These are phyloP conservation scores for Wickerhamomyces xylosicus DNA, from an alignment of 805 yeast genomes.

Conservation along the genomic window DNA sequence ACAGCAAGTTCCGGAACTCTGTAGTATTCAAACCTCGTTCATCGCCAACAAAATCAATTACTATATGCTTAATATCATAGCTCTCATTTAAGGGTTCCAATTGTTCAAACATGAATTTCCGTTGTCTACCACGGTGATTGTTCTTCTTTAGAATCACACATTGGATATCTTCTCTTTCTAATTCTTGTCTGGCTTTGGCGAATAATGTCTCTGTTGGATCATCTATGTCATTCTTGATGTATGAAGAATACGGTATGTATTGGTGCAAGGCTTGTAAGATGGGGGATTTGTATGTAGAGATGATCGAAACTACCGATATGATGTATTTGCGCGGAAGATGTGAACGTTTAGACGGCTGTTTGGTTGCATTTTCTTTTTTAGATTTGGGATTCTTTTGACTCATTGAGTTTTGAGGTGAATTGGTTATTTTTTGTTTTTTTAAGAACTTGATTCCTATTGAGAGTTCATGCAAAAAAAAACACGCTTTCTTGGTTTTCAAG, in stretches of 20 bases:
- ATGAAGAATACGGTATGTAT: not conserved
- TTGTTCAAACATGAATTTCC: not conserved
- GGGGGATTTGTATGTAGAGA: not conserved
- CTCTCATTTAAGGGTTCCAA: not conserved
- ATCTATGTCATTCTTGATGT: not conserved
- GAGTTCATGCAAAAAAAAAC: no score
- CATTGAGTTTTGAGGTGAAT: no score
- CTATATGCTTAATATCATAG: not conserved
- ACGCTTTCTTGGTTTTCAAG: no score
- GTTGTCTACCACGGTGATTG: not conserved
- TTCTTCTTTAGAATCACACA: not conserved
- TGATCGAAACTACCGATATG: not conserved
- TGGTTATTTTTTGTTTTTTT: no score
- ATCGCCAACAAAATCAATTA: not conserved
- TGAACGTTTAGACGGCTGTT: no score
- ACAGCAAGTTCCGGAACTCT: constrained; percentile 42
- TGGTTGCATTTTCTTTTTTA: no score
- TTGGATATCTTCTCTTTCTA: not conserved
- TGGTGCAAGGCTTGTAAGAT: not conserved
- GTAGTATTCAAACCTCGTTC: not conserved
- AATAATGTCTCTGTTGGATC: not conserved
- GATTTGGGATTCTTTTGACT: no score
- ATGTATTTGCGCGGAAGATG: not conserved
- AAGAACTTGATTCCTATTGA: no score
- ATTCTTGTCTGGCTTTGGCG: not conserved